phyloP scores from a whole-genome alignment of 1,284 basidiomycete genomes.

The Rhodotorula mucilaginosa region DNA sequence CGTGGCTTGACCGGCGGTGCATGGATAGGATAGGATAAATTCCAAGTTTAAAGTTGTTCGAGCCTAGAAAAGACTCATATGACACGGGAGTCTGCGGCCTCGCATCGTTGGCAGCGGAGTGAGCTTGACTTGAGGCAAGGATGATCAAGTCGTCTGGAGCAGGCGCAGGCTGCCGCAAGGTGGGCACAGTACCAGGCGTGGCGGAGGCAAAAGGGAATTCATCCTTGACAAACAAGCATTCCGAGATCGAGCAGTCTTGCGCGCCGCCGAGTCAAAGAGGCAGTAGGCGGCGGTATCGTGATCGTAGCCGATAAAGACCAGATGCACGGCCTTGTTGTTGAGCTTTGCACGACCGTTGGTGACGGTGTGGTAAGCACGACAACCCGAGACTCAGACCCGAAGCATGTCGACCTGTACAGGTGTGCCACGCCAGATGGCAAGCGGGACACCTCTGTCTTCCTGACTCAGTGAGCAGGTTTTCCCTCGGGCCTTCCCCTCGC shows the following conservation, averaged over 20 bases:
- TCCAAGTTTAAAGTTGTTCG: no score
- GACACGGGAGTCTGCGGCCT: background rate
- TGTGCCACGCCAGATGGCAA: constrained; percentile 30
- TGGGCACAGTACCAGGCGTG: no score
- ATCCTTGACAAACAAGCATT: constrained; percentile 2
- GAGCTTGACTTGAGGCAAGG: background rate
- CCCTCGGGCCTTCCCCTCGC: no score
- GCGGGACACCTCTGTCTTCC: constrained; percentile 26
- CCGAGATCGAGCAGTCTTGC: background rate
- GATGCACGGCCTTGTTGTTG: background rate
- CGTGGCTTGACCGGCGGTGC: background rate
- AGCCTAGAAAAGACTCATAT: no score
- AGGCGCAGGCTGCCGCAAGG: background rate
- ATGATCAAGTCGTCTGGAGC: background rate
- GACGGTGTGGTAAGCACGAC: constrained; percentile 49
- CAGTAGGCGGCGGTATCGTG: background rate
- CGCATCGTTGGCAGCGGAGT: no score
- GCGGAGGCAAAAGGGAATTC: background rate
- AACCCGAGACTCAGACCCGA: constrained; percentile 46
- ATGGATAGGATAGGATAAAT: no score
- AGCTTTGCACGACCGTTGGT: constrained; percentile 20
- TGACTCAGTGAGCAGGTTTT: no score
- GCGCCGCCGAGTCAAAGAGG: background rate
- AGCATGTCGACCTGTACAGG: constrained; percentile 48
- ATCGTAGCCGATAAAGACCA: constrained; percentile 9